Conservation (phyloP, 2,329 filamentous ascomycete species). For the Nemania sp. region DNA sequence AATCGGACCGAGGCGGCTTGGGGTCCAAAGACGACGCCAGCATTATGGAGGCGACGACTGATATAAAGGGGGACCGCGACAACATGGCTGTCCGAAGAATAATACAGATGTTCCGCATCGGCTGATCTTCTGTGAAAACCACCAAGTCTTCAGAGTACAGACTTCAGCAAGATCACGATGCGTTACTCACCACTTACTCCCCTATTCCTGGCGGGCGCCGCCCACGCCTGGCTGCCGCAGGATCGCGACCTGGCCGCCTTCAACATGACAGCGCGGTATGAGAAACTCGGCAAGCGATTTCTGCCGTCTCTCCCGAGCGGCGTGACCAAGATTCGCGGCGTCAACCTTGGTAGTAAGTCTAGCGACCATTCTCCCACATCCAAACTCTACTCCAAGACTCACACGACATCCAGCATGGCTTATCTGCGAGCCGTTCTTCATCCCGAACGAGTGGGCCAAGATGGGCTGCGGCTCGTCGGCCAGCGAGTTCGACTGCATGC, state of each 20-base stretch:
- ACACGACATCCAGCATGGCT: conserved; percentile 26
- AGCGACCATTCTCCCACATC: neutral
- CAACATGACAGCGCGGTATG: conserved; percentile 39
- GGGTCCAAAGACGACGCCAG: neutral
- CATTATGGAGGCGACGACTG: neutral
- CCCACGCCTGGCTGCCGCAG: conserved; percentile 38
- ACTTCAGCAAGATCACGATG: conserved; percentile 32
- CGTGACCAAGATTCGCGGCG: conserved; percentile 32
- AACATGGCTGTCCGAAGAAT: neutral
- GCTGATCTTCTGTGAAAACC: neutral
- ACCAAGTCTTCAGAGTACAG: conserved; percentile 1
- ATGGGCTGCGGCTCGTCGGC: conserved; percentile 29
- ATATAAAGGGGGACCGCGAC: conserved; percentile 3
- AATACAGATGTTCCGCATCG: neutral
- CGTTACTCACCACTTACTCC: conserved; percentile 31
- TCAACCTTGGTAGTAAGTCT: conserved; percentile 32
- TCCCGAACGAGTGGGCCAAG: conserved; percentile 27
- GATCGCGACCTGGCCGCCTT: conserved; percentile 40
- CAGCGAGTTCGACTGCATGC: conserved; percentile 33
- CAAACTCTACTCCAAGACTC: neutral
- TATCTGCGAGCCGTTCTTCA: conserved; percentile 30
- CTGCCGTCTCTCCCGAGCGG: conserved; percentile 33
- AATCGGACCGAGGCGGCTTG: conserved; percentile 19
- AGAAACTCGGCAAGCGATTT: conserved; percentile 40
- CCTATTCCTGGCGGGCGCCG: conserved; percentile 30